Conservation (phyloP, 2,329 filamentous ascomycete genomes). For the Fusarium nelsonii region DNA sequence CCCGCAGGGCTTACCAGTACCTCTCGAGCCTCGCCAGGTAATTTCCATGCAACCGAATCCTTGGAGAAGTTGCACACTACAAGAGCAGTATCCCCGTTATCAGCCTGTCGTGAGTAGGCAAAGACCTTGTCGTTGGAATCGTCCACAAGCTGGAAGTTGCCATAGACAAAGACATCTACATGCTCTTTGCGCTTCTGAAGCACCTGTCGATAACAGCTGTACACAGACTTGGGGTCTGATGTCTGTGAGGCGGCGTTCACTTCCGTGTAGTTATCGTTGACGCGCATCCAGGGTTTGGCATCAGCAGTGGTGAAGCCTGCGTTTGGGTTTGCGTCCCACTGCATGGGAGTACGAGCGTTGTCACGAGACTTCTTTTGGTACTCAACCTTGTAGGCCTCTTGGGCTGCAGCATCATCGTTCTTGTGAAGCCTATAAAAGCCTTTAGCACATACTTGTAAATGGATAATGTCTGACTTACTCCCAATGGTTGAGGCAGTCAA, state of each 20-base stretch:
- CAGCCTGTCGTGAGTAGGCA: slow-evolving; percentile 54
- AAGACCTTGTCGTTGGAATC: slow-evolving; percentile 54
- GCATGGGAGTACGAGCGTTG: slow-evolving; percentile 78
- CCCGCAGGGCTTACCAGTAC: slow-evolving; percentile 53
- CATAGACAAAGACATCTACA: slow-evolving; percentile 75
- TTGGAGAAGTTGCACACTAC: slow-evolving; percentile 56
- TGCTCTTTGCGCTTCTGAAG: slow-evolving; percentile 71
- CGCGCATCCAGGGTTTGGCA: slow-evolving; percentile 75
- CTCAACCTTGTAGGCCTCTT: slow-evolving; percentile 55
- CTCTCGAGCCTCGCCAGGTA: slow-evolving; percentile 48
- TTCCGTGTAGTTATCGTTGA: slow-evolving; percentile 71
- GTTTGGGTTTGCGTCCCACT: slow-evolving; percentile 72
- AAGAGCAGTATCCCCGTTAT: slow-evolving; percentile 51
- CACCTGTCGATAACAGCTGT: slow-evolving; percentile 71
- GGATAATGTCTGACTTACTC: slow-evolving; percentile 48
- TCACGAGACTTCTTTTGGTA: slow-evolving; percentile 73
- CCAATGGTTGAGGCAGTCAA: slow-evolving; percentile 69
- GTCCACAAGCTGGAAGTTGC: slow-evolving; percentile 61
- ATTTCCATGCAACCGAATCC: slow-evolving; percentile 50
- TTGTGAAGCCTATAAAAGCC: slow-evolving; percentile 51
- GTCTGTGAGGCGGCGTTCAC: slow-evolving; percentile 72
- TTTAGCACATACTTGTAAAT: slow-evolving; percentile 5
- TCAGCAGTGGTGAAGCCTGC: slow-evolving; percentile 71
- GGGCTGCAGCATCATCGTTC: slow-evolving; percentile 55
- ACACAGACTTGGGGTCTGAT: slow-evolving; percentile 62